Percentiles rank a stretch among this genome's conserved stretches.
Conservation (phyloP, 2,329 filamentous ascomycete species). For the Sclerotinia minor region DNA sequence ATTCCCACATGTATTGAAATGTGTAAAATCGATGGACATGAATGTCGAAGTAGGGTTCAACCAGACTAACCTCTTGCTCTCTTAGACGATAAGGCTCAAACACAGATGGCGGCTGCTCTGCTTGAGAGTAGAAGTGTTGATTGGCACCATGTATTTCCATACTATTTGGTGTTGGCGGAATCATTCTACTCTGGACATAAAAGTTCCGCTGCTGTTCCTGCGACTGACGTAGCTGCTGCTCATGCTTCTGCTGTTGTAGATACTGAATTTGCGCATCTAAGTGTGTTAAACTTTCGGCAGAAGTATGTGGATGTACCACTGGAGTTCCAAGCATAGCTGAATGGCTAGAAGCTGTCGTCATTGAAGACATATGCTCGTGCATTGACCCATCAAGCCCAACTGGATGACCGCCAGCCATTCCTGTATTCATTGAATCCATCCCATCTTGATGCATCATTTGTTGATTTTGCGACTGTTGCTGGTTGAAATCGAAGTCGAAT, state of each 20-base stretch:
- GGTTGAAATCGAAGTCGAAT: constrained; percentile 61
- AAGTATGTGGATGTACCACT: constrained; percentile 47
- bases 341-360: constrained; percentile 49
- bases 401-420: constrained; percentile 44
- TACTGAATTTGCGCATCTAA: constrained; percentile 67
- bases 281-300: constrained; percentile 56
- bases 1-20: not conserved
- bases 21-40: not conserved
- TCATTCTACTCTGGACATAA: constrained; percentile 58
- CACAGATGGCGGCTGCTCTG: constrained; percentile 55
- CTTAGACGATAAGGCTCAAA: constrained; percentile 65
- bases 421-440: constrained; percentile 50
- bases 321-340: constrained; percentile 46
- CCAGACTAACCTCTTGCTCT: constrained; percentile 63
- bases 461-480: constrained; percentile 35
- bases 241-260: constrained; percentile 62
- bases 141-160: constrained; percentile 67
- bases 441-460: constrained; percentile 38
- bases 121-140: constrained; percentile 59
- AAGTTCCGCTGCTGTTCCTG: constrained; percentile 55
- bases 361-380: constrained; percentile 51
- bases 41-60: not conserved
- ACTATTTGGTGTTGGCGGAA: constrained; percentile 80
- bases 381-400: constrained; percentile 43
- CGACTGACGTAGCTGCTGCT: constrained; percentile 51